Evolutionary conservation across 768 basidiomycete genomes (phyloP).

Genomic region (Austroboletus festivus): DNA sequence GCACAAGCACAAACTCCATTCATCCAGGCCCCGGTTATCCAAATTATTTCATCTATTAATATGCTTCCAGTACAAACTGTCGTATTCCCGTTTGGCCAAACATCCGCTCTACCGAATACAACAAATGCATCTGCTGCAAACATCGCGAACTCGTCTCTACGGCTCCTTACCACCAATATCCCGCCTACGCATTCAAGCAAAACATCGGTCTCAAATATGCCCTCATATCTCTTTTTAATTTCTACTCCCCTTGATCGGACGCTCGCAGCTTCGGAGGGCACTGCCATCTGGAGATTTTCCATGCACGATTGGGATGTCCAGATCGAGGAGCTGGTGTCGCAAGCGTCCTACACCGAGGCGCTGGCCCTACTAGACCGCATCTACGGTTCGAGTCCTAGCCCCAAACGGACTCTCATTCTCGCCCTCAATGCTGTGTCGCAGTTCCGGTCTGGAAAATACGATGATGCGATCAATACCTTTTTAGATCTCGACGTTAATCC

Average conservation of each 20-base stretch:
- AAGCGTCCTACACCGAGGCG: slow-evolving; percentile 71
- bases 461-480: slow-evolving; percentile 82
- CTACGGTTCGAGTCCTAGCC: slow-evolving; percentile 8
- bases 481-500: slow-evolving; percentile 88
- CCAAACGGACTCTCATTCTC: slow-evolving; percentile 54
- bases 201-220: slow-evolving; percentile 1
- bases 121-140: not conserved
- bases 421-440: slow-evolving; percentile 76
- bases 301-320: slow-evolving; percentile 79
- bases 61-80: slow-evolving; percentile 58
- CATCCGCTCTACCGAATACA: slow-evolving; percentile 15
- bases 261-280: slow-evolving; percentile 64
- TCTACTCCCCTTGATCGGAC: slow-evolving; percentile 75
- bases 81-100: slow-evolving; percentile 56
- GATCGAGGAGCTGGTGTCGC: slow-evolving; percentile 76
- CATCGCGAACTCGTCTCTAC: slow-evolving; percentile 48
- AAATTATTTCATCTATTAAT: slow-evolving; percentile 71
- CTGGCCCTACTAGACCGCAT: slow-evolving; percentile 66
- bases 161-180: slow-evolving; percentile 43
- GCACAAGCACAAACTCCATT: slow-evolving; percentile 31
- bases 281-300: slow-evolving; percentile 69
- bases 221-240: slow-evolving; percentile 54
- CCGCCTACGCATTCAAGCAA: slow-evolving; percentile 51
- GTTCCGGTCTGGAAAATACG: slow-evolving; percentile 67
- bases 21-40: slow-evolving; percentile 57